A percentile compares a stretch with the other conserved stretches of the same genome.
These are phyloP conservation scores for Aspergillus fumigatiaffinis DNA, from an alignment of 2,329 filamentous ascomycete species.

Conservation along the genomic window DNA sequence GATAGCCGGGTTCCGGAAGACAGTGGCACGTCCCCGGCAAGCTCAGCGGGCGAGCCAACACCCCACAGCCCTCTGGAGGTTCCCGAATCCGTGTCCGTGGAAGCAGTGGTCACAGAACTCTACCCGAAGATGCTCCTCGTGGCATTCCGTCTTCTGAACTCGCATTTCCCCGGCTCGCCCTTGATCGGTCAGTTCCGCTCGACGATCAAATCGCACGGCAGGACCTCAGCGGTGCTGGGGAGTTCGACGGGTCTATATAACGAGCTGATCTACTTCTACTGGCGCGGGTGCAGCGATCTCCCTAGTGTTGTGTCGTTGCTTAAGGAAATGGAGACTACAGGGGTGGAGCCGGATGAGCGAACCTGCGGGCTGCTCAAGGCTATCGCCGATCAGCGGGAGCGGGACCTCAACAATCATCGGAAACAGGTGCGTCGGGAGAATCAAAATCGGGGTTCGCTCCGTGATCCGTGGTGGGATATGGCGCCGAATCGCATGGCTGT, in stretches of 20 bases:
- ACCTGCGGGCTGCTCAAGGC: conserved; percentile 30
- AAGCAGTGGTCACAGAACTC: conserved; percentile 31
- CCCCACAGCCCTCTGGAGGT: conserved; percentile 23
- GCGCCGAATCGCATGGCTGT: conserved; percentile 28
- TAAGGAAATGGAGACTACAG: conserved; percentile 43
- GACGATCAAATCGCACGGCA: conserved; percentile 38
- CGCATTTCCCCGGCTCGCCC: conserved; percentile 38
- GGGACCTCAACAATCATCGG: conserved; percentile 18
- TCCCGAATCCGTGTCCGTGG: conserved; percentile 27
- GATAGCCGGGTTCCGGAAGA: neutral
- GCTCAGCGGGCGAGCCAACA: neutral
- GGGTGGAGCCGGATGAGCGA: conserved; percentile 33
- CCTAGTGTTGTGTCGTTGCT: conserved; percentile 37
- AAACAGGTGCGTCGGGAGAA: conserved; percentile 4
- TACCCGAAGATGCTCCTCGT: conserved; percentile 41
- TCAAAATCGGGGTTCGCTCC: neutral
- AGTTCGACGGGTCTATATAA: conserved; percentile 42
- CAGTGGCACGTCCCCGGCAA: neutral
- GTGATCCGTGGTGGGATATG: conserved; percentile 30
- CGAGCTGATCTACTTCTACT: conserved; percentile 41
- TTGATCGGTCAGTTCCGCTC: conserved; percentile 39
- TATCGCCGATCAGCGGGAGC: conserved; percentile 25
- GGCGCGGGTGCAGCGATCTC: conserved; percentile 40
- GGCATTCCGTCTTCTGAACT: conserved; percentile 38
- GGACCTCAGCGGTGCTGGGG: conserved; percentile 41